Evolutionary conservation across 169 alveolate genomes (phyloP), one percentile per base, ranked within the genome.

Genomic region (Cryptosporidium viatorum): DNA sequence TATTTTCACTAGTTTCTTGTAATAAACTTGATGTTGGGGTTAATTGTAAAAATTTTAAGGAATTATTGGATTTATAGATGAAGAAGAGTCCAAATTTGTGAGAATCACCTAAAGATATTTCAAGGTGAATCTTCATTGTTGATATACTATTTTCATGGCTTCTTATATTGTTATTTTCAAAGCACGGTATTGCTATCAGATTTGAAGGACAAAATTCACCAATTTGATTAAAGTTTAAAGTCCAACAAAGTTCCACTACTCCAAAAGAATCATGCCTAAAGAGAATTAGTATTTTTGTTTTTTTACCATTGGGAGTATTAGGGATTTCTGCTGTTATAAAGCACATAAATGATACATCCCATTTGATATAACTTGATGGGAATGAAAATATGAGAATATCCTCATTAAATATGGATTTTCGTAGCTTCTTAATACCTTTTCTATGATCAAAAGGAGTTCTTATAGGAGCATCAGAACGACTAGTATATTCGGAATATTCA

Each of bases 221-320:
- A 26, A 65, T 37, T 6, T 60, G 45, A 21, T 59, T 29, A 48
- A 80, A 62, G 21, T 39, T 62, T 21, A 80, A 37, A 23, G 45
- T 21, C 89, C 89, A 80, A 43, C 89, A 80, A 62, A 29, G 70
- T 41, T 80, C 89, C 5, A 80, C 43, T 3, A 80, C 89, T 10
- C 89, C 89, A 80, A 80, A 80, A 45, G 89, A 62, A 33, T 80
- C 89, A 55, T 80, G 89, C 3, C 89, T 80, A 39, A 80, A 80
- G 4, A 80, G 55, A 18, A 80, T 29, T 12, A 80, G 37, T 8
- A 16, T 48, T 16, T 43, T 35, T n/a, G 74, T 23, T 45, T 65
- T 80, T 33, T 39, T 37, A 6, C 37, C 9, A 8, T 31, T 37
- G 37, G 23, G 9, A 23, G 26, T 12, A 14, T 37, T n/a, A 5